Base-by-base conservation (phyloP, 2,329 filamentous ascomycete species). In the Alternaria ventricosa region DNA sequence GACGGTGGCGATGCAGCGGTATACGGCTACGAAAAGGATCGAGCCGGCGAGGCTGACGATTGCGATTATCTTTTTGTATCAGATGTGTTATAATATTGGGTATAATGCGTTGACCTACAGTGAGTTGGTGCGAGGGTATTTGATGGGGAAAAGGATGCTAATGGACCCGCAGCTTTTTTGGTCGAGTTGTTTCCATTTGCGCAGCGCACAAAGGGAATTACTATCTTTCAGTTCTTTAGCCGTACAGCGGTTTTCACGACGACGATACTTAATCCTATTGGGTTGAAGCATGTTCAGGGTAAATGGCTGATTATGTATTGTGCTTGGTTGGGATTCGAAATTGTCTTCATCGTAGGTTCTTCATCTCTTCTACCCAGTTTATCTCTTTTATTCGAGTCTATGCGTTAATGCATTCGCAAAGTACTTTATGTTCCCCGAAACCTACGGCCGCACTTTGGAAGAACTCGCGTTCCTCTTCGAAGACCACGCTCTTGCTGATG, bases 371-470 rank as follows among this genome's bases (percentile, higher is more conserved):
- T 55, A 10, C 10, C 10, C 28, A 25, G 6, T 6, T 13, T 13
- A 8, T 5, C 12, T 46, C 15, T 41, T 6, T 22, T 25, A 12
- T 33, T 23, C 10, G 13, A 51, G 27, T 12, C 20, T 2, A n/a
- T 49, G 5, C 13, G 5, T 28, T 51, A 5, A 51, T 18, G 1
- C 20, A 23, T 12, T 2, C 1, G 15, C 12, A 2, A n/a, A 72
- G 71, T 90, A 87, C 78, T 88, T 89, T 81, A 86, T 90, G 79
- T 90, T 89, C 73, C 85, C 90, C 49, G 90, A 93, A 81, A 92
- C 90, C 11, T 89, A 88, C 72, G 89, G 89, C 2, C 88, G 88
- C 2, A 91, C 89, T 0, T 85, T 92, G 0, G 90, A 92, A 76
- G 88, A 91, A 76, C 86, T 91, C 67, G 87, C 89, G 33, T 76